Percentiles rank a stretch among this genome's conserved stretches.
Evolutionary conservation across 2,329 filamentous ascomycete species (phyloP).

Genomic region (Ramularia collo-cygni): DNA sequence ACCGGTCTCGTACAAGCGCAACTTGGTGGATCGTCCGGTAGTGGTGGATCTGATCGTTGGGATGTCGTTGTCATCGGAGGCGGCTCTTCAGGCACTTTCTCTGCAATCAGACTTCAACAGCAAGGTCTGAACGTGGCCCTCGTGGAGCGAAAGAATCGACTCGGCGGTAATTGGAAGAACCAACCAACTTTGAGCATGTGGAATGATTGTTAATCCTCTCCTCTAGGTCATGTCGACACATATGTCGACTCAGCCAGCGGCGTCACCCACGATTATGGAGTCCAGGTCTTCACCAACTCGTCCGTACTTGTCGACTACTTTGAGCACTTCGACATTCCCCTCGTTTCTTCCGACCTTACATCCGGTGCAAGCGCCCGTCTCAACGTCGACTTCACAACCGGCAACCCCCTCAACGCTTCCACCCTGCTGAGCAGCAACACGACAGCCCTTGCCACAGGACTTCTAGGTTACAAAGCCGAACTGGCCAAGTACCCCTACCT

Average conservation of each 20-base stretch:
- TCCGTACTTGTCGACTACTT: constrained; percentile 40
- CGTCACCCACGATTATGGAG: constrained; percentile 33
- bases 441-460: neutral
- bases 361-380: constrained; percentile 17
- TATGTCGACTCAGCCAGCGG: constrained; percentile 36
- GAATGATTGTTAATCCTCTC: too few relatives aligned
- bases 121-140: constrained; percentile 32
- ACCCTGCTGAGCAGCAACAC: neutral
- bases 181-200: too few relatives aligned
- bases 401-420: constrained; percentile 11
- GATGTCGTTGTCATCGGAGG: constrained; percentile 38
- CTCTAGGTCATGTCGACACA: constrained; percentile 42
- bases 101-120: constrained; percentile 35
- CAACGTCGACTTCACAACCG: constrained; percentile 31
- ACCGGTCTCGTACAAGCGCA: too few relatives aligned
- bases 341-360: constrained; percentile 23
- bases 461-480: constrained; percentile 22
- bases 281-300: constrained; percentile 37
- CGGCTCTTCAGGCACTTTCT: constrained; percentile 35
- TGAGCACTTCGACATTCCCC: constrained; percentile 36
- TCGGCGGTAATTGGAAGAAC: constrained; percentile 30
- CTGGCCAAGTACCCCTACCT: constrained; percentile 30
- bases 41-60: too few relatives aligned
- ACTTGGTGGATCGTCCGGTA: too few relatives aligned
- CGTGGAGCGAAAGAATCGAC: constrained; percentile 31